phyloP scores from a whole-genome alignment of 2,329 filamentous ascomycete species.

The Cladobotryum protrusum region DNA sequence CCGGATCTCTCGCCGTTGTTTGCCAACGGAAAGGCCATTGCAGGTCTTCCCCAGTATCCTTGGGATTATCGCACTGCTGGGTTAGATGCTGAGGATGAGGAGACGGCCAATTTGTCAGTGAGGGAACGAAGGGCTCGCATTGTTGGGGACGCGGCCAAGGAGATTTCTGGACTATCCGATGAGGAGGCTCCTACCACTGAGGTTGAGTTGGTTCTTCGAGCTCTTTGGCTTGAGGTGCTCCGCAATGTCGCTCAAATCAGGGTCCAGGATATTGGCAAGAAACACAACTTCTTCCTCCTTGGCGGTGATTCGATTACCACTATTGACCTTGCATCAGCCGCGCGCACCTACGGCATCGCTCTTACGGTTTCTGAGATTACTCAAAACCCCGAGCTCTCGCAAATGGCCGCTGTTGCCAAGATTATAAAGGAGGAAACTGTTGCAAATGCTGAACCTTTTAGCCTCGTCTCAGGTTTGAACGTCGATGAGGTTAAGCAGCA shows the following conservation, averaged over 20 bases:
- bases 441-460: not conserved
- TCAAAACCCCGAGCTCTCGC: conserved; percentile 12
- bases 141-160: not conserved
- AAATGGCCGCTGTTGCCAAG: not conserved
- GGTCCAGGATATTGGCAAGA: conserved; percentile 8
- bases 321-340: conserved; percentile 11
- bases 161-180: conserved; percentile 2
- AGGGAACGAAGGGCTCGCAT: conserved; percentile 6
- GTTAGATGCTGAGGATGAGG: not conserved
- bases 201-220: conserved; percentile 8
- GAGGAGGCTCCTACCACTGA: conserved; percentile 6
- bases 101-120: not conserved
- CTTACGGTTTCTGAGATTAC: conserved; percentile 12
- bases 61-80: conserved; percentile 1
- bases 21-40: conserved; percentile 6
- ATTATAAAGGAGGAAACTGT: not conserved
- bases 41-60: conserved; percentile 9
- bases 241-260: not conserved
- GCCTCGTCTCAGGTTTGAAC: conserved; percentile 3
- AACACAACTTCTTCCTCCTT: conserved; percentile 15
- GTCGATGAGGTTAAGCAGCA: too few species aligned
- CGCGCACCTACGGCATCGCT: conserved; percentile 7
- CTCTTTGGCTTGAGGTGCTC: conserved; percentile 1
- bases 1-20: conserved; percentile 6
- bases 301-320: conserved; percentile 15